Percentiles rank a stretch among this genome's conserved stretches.
These are phyloP conservation scores for Gastrolobium villosum DNA, from an alignment of 306 rosid species.

Conservation along the genomic window DNA sequence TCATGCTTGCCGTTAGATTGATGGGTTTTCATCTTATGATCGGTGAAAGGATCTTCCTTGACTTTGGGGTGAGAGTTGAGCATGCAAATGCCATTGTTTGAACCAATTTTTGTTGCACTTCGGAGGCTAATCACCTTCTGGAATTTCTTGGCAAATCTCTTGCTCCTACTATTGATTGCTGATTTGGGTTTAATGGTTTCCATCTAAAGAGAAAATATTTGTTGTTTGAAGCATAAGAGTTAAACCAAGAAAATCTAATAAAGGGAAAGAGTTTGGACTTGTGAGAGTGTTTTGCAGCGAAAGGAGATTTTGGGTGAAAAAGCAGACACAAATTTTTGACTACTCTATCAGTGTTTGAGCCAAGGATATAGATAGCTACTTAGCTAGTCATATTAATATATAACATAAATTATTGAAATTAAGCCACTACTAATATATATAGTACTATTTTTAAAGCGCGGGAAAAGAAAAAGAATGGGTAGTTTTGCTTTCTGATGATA, in stretches of 20 bases:
- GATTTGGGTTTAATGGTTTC: conserved; percentile 78
- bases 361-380: conserved; percentile 21
- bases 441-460: conserved; percentile 41
- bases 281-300: conserved; percentile 31
- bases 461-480: conserved; percentile 45
- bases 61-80: conserved; percentile 61
- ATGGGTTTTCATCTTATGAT: conserved; percentile 41
- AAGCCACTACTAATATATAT: background rate
- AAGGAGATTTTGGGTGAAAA: conserved; percentile 56
- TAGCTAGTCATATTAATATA: conserved; percentile 13
- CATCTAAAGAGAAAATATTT: conserved; percentile 54
- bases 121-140: conserved; percentile 76
- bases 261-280: conserved; percentile 39
- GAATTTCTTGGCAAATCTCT: conserved; percentile 63
- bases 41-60: conserved; percentile 58
- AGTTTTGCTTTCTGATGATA: conserved; percentile 41
- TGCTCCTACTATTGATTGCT: conserved; percentile 63
- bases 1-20: conserved; percentile 40
- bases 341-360: conserved; percentile 41
- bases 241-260: conserved; percentile 11
- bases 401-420: conserved; percentile 57
- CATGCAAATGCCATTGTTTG: conserved; percentile 85
- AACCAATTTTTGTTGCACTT: conserved; percentile 66
- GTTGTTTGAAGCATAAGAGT: conserved; percentile 51
- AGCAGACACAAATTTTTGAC: conserved; percentile 69